Evolutionary conservation across 352 stramenopile species (phyloP).

Genomic region (Phytopythium sindhum): DNA sequence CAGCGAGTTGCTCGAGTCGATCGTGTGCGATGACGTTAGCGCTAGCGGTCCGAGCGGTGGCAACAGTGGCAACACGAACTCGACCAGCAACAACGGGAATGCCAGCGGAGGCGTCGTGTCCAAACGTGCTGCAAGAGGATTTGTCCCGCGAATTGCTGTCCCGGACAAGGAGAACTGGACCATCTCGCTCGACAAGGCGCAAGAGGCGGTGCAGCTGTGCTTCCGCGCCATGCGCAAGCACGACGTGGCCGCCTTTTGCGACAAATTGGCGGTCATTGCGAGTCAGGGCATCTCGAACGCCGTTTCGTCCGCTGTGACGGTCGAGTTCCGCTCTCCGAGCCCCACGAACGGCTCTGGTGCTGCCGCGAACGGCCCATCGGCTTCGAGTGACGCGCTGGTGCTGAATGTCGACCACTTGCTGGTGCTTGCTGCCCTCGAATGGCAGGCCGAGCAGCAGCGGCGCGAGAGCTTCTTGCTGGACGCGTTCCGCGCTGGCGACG

Average conservation of each 20-base stretch:
- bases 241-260: conserved; percentile 53
- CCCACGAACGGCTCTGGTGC: not conserved
- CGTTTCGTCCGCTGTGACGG: conserved; percentile 1
- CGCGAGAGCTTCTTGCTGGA: conserved; percentile 64
- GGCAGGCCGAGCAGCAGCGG: conserved; percentile 62
- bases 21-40: conserved; percentile 51
- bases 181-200: conserved; percentile 60
- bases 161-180: conserved; percentile 71
- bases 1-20: conserved; percentile 74
- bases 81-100: not conserved
- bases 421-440: conserved; percentile 63
- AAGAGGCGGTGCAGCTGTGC: conserved; percentile 59
- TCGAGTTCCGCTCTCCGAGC: not conserved
- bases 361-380: not conserved
- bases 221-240: conserved; percentile 74
- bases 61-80: not conserved
- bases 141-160: conserved; percentile 48
- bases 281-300: conserved; percentile 32
- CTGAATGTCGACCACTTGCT: conserved; percentile 76
- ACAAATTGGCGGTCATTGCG: conserved; percentile 49
- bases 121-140: conserved; percentile 34
- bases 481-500: conserved; percentile 70
- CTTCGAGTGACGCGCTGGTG: conserved; percentile 16
- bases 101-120: conserved; percentile 11
- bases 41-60: not conserved